Base-by-base conservation (phyloP, 805 yeast species). In the Lipomyces starkeyi region DNA sequence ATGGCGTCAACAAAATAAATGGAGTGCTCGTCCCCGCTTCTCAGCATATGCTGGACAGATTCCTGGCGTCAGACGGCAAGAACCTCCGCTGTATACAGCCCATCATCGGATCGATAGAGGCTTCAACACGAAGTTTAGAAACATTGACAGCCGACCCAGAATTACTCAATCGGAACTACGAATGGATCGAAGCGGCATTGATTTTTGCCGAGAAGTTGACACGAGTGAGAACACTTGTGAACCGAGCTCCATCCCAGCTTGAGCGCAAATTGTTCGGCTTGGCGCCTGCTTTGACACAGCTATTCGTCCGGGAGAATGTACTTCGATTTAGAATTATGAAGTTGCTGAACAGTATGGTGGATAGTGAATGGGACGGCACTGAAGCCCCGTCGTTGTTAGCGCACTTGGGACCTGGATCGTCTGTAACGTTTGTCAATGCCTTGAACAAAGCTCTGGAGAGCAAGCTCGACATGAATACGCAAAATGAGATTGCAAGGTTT, bases 381-480 rank as follows among this genome's bases (percentile, higher is more conserved):
- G 87, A 85, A 34, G 85, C 88, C 43, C 97, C 97, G 2, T 92
- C 97, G 0, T 79, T 94, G 59, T 81, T 94, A 53, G 90, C 98
- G 0, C 91, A 91, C 76, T 79, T 94, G 63, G 95, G 97, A 3
- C 81, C 84, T n/a, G 81, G 83, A 22, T 83, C 86, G 71, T 85
- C 97, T 0, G 83, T 83, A 34, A 78, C 86, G 2, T 81, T 94
- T 35, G 80, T 91, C 9, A 81, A 83, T n/a, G 83, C 89, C 0
- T 76, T 94, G 35, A 84, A 87, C 0, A 71, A 82, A 0, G 93
- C 91, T 72, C 80, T 93, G 73, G 83, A 84, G 35, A 86, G 85
- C 70, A 80, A 85, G 11, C 76, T 72, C 53, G 65, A 72, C 11
- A 72, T 67, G 4, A 62, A 52, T 2, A 64, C 74, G 20, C 69